phyloP scores from a whole-genome alignment of 2,329 filamentous ascomycete species.

The Trichoderma endophyticum region DNA sequence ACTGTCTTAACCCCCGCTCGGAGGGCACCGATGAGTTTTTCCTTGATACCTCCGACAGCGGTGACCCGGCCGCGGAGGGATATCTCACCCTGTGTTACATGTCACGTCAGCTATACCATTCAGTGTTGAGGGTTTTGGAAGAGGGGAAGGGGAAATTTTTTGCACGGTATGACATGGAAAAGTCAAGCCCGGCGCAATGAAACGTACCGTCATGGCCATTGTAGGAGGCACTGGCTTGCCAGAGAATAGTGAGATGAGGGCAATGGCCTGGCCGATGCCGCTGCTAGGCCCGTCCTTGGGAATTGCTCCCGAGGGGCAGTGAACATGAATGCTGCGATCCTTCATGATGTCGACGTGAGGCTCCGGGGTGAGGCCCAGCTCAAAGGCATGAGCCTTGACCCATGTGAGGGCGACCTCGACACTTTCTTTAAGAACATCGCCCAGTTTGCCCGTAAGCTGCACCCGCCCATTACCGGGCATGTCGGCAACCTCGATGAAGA shows the following conservation, averaged over 20 bases:
- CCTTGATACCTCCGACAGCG: slow-evolving; percentile 95
- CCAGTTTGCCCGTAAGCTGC: slow-evolving; percentile 92
- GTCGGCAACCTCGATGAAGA: slow-evolving; percentile 97
- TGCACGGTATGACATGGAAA: slow-evolving; percentile 20
- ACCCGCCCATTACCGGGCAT: slow-evolving; percentile 93
- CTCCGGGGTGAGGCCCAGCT: slow-evolving; percentile 77
- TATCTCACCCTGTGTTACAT: slow-evolving; percentile 55
- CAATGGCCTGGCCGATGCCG: slow-evolving; percentile 90
- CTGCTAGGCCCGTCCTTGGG: slow-evolving; percentile 89
- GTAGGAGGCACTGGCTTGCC: slow-evolving; percentile 83
- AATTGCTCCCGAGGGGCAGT: slow-evolving; percentile 91
- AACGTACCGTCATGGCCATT: slow-evolving; percentile 84
- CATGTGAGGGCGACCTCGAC: slow-evolving; percentile 95
- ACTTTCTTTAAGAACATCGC: slow-evolving; percentile 93
- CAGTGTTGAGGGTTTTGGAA: not conserved
- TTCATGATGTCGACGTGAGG: slow-evolving; percentile 93
- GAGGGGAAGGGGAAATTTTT: not conserved
- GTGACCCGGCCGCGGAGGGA: slow-evolving; percentile 85
- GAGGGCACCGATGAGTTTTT: slow-evolving; percentile 94
- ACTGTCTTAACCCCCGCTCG: slow-evolving; percentile 94
- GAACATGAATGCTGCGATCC: slow-evolving; percentile 87
- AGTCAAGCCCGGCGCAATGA: not conserved
- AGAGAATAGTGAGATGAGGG: slow-evolving; percentile 84
- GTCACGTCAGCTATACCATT: slow-evolving; percentile 26
- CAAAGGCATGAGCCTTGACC: slow-evolving; percentile 95